Evolutionary conservation across 495 filamentous ascomycete species (phyloP), one percentile per base, ranked within the genome.

Genomic region (Penicillium subrubescens): DNA sequence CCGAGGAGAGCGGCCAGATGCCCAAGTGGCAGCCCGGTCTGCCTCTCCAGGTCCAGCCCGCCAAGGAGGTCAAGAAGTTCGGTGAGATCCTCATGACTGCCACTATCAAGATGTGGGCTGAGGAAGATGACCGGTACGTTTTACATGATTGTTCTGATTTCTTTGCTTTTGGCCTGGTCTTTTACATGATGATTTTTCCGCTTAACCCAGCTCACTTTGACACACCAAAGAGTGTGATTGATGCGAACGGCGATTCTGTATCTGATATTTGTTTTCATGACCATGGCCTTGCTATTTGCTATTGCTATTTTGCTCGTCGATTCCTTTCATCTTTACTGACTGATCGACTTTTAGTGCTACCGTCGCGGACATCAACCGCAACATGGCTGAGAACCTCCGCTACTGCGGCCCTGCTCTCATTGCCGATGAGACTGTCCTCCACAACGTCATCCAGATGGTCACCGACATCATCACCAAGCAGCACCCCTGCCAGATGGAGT

Each of bases 201-300:
- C 92, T 95, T 92, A 90, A 94, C 94, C 93, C 93, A 97, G 93
- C 93, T 97, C 94, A 97, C 94, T 97, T 90, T 90, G 89, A 98
- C 86, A 87, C 91, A 81, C 81, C 71, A 77, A 83, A 84, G 80
- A 72, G 80, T 87, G 90, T 85, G 86, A 80, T 86, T 97, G 94
- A 89, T 93, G 93, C 84, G 87, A 95, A 96, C 81, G 64, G 81
- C 92, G 91, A 92, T 86, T 82, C 85, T 89, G 71, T 75, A 70
- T 44, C 70, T 79, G 74, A 80, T 61, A 69, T 50, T 41, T 54
- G 10, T 25, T 10, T 25, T 34, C 8, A 23, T 37, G 46, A 23
- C 44, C 64, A 58, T 65, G 59, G 58, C 65, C 59, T n/a, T 58
- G 56, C 60, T 56, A 33, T 62, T 55, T 55, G 61, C 62, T 61